Conservation (phyloP, 345 rosid genomes). For the Rubroshorea leprosula region DNA sequence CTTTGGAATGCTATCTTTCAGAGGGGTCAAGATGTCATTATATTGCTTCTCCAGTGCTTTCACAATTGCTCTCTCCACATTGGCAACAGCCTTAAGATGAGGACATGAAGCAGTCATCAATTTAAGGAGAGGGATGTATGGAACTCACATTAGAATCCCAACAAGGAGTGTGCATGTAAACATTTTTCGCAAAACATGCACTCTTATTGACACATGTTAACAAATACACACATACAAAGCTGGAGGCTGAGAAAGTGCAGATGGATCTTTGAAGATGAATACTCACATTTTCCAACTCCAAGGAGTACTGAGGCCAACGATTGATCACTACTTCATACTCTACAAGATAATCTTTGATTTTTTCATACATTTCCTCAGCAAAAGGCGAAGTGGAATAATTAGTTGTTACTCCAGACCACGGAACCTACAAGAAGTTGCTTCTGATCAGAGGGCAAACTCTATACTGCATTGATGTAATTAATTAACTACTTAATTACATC, state of each 20-base stretch:
- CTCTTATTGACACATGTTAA: neutral
- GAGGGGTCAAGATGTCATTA: constrained; percentile 73
- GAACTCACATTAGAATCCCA: too few species aligned
- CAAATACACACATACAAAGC: neutral
- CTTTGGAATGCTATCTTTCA: constrained; percentile 83
- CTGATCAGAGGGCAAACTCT: neutral
- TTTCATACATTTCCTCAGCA: constrained; percentile 90
- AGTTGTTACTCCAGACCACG: constrained; percentile 80
- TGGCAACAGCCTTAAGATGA: constrained; percentile 60
- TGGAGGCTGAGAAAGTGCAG: neutral
- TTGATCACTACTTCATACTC: constrained; percentile 88
- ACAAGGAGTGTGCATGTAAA: neutral
- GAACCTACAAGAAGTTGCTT: constrained; percentile 47
- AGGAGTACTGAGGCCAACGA: constrained; percentile 87
- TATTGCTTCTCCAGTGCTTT: constrained; percentile 90
- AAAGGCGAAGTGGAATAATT: constrained; percentile 90
- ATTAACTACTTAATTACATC: neutral
- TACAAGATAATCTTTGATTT: constrained; percentile 57
- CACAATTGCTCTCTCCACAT: constrained; percentile 73
- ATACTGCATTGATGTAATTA: neutral
- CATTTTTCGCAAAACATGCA: neutral
- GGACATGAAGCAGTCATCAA: constrained; percentile 1
- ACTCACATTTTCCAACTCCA: constrained; percentile 81
- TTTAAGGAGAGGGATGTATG: neutral
- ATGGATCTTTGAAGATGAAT: neutral